Percentiles rank a stretch among this genome's conserved stretches.
These are phyloP conservation scores for Calocybe indica DNA, from an alignment of 768 basidiomycete species.

Conservation along the genomic window DNA sequence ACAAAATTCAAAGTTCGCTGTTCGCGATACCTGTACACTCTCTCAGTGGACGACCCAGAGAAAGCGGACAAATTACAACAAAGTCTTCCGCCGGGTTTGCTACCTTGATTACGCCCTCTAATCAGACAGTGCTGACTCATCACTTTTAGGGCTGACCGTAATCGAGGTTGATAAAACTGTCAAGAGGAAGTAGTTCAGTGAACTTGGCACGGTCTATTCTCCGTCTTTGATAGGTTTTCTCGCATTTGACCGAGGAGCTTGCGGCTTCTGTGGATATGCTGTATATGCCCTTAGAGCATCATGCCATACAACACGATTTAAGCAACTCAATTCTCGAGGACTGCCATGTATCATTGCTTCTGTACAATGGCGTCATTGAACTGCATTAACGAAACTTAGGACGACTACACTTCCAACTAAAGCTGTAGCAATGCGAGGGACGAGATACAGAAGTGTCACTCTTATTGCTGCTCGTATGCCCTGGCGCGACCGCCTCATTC, in stretches of 20 bases:
- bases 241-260: background rate
- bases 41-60: slow-evolving; percentile 90
- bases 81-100: slow-evolving; percentile 89
- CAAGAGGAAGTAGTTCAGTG: slow-evolving; percentile 63
- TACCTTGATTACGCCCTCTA: slow-evolving; percentile 20
- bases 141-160: slow-evolving; percentile 54
- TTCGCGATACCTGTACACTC: slow-evolving; percentile 96
- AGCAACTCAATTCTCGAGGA: too few relatives aligned
- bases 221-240: slow-evolving; percentile 16
- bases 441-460: slow-evolving; percentile 6
- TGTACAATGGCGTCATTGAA: too few relatives aligned
- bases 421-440: background rate
- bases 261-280: too few relatives aligned
- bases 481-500: slow-evolving; percentile 13
- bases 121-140: background rate
- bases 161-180: slow-evolving; percentile 63
- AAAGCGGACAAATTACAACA: slow-evolving; percentile 98
- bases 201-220: slow-evolving; percentile 8
- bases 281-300: too few relatives aligned
- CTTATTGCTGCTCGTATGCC: slow-evolving; percentile 10
- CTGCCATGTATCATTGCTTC: too few relatives aligned
- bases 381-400: too few relatives aligned
- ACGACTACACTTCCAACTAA: too few relatives aligned
- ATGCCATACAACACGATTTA: too few relatives aligned
- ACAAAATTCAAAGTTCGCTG: slow-evolving; percentile 99